phyloP scores from a whole-genome alignment of 768 basidiomycete species.

The Baorangia bicolor region DNA sequence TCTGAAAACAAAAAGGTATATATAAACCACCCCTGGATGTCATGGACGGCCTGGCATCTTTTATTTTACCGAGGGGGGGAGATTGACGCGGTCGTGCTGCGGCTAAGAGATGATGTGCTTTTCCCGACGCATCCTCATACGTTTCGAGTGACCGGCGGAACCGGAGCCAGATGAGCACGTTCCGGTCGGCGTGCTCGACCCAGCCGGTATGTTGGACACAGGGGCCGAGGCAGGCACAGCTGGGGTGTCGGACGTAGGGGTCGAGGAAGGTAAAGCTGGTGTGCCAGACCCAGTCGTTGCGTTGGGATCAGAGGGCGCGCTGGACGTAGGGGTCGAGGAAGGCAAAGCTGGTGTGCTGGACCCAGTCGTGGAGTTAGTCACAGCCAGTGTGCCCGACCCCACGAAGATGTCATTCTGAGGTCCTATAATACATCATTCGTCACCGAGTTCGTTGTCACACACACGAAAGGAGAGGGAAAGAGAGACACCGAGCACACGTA shows the following conservation, averaged over 20 bases:
- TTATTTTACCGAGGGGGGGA: not conserved
- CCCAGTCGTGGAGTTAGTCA: not conserved
- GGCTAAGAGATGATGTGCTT: not conserved
- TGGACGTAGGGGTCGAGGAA: not conserved
- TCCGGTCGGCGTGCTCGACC: not conserved
- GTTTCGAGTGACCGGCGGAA: not conserved
- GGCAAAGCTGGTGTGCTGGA: not conserved
- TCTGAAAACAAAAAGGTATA: not conserved
- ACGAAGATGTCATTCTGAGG: slow-evolving; percentile 20
- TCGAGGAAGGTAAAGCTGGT: not conserved
- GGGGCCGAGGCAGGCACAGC: not conserved
- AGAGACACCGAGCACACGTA: not conserved
- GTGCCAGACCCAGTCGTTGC: not conserved
- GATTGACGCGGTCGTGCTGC: not conserved
- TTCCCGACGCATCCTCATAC: not conserved
- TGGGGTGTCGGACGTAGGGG: not conserved
- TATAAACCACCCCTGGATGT: not conserved
- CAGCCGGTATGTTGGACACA: not conserved
- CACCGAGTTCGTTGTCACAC: not conserved
- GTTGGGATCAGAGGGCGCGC: no score
- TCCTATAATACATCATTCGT: slow-evolving; percentile 6
- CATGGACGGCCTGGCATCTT: no score
- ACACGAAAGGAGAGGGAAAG: not conserved
- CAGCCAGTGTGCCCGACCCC: not conserved
- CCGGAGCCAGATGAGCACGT: no score